Base-by-base conservation (phyloP, 331 rosid species). In the Telfairia occidentalis region DNA sequence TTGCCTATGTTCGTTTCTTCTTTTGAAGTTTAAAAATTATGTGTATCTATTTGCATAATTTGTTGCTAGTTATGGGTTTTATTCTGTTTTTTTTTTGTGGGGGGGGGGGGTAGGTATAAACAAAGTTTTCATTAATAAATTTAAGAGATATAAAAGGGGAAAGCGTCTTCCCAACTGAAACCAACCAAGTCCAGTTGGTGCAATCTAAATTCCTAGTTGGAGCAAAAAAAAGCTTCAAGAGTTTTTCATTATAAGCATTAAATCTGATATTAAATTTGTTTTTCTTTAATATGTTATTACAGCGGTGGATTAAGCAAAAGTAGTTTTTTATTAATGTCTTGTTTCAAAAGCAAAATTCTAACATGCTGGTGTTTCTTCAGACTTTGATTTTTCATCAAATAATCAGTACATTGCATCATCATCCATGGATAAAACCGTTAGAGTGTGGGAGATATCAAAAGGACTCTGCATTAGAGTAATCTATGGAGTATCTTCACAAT, bases 391-490 rank as follows among this genome's bases (percentile, higher is more conserved):
- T 84, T 80, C 98, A 16, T 90, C 97, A 48, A 94, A 89, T 84
- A 94, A 91, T 88, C 98, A 91, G 85, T 94, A 94, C 84, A 91
- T 94, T 86, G 96, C 97, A 30, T 94, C 98, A 3, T 85, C 98
- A 30, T 94, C 98, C 21, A 73, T 87, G 92, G 98, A 94, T 84
- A 94, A 94, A 86, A 91, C 98, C 81, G 92, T 94, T 77, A 88
- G 96, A 85, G 96, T 94, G 35, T 94, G 98, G 98, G 97, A 91
- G 86, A 90, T 91, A 86, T 80, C 80, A 29, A 89, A 77, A 84
- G 96, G 96, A 64, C 82, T 87, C 79, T 94, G 98, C 85, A 91
- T 94, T 71, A 88, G 98, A 84, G 97, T 94, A 87, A 91, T 91
- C 85, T 94, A 94, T 85, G 97, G 98, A 82, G 92, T 94, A 82